Evolutionary conservation across 192 early-diverging fungal genomes (phyloP), one percentile per base, ranked within the genome.

Genomic region (Entophlyctis luteolus): DNA sequence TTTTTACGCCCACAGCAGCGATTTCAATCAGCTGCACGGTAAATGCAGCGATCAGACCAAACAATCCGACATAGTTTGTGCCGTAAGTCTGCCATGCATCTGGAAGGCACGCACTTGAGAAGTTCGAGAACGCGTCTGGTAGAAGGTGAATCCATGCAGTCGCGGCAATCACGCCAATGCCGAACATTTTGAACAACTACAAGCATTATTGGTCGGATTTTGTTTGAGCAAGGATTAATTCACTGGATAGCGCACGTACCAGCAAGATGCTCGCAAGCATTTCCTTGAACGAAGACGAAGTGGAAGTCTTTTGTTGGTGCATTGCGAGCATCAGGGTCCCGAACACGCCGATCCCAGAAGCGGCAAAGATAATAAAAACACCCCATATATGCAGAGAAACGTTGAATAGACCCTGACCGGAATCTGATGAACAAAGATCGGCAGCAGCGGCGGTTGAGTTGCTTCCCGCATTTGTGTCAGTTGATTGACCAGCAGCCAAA

Each of bases 141-240:
- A 81, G 67, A 45, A 84, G 55, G 66, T 81, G 79, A 37, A 84
- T 71, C 52, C 65, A 75, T 32, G 79, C 79, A 1, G 78, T 80
- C 31, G 73, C 72, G 4, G 65, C 37, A 47, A 84, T 80, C 47
- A 80, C 76, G 23, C 82, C 82, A 28, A 62, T 62, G 46, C 82
- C 79, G 72, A 84, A 84, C 20, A 84, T 48, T 67, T 84, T 84
- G 42, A 80, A 48, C 14, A 48, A 50, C 59, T 77, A n/a, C n/a
- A 33, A 55, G 36, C 4, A 55, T 23, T 4, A 32, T 55, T 31
- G 31, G 1, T 23, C n/a, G n/a, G n/a, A n/a, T n/a, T n/a, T n/a
- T n/a, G n/a, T n/a, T n/a, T n/a, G n/a, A n/a, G n/a, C n/a, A n/a
- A n/a, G n/a, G n/a, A n/a, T n/a, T n/a, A n/a, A n/a, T n/a, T n/a